Conservation (phyloP, 2,329 filamentous ascomycete species). For the Scedosporium aurantiacum region DNA sequence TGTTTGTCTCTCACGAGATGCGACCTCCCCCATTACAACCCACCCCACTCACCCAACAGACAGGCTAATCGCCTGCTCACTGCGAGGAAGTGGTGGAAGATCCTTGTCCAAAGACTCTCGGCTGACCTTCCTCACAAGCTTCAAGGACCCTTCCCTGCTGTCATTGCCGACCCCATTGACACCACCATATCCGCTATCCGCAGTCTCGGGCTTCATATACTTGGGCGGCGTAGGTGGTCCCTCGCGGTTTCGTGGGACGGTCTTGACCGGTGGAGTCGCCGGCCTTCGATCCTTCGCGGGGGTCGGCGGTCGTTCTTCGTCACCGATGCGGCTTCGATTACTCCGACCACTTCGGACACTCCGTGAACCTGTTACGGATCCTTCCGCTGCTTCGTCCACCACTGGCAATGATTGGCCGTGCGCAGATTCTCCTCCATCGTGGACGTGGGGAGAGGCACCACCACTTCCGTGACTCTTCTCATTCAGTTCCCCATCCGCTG, state of each 20-base stretch:
- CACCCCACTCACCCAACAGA: slow-evolving; percentile 6
- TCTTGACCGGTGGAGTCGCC: slow-evolving; percentile 1
- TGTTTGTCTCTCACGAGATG: not conserved
- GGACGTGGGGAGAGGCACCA: not conserved
- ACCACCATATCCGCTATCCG: slow-evolving; percentile 36
- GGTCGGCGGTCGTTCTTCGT: slow-evolving; percentile 31
- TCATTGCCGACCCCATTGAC: slow-evolving; percentile 19
- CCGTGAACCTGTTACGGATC: slow-evolving; percentile 46
- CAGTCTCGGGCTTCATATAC: slow-evolving; percentile 33
- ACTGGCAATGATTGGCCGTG: slow-evolving; percentile 53
- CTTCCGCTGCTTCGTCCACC: slow-evolving; percentile 83
- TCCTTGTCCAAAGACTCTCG: slow-evolving; percentile 50
- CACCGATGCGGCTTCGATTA: slow-evolving; percentile 33
- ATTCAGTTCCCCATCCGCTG: slow-evolving; percentile 26
- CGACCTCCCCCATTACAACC: not conserved
- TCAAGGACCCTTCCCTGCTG: slow-evolving; percentile 19
- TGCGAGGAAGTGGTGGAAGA: slow-evolving; percentile 42
- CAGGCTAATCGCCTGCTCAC: slow-evolving; percentile 8
- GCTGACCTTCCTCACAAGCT: slow-evolving; percentile 30
- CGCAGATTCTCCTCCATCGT: slow-evolving; percentile 14
- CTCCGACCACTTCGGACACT: not conserved
- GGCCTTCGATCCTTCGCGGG: slow-evolving; percentile 26
- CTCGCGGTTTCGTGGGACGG: not conserved
- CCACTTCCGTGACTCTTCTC: slow-evolving; percentile 5
- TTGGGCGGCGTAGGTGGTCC: slow-evolving; percentile 38